Percentiles rank a stretch among this genome's conserved stretches.
Evolutionary conservation across 2,329 filamentous ascomycete species (phyloP).

Genomic region (Phoma sp.): DNA sequence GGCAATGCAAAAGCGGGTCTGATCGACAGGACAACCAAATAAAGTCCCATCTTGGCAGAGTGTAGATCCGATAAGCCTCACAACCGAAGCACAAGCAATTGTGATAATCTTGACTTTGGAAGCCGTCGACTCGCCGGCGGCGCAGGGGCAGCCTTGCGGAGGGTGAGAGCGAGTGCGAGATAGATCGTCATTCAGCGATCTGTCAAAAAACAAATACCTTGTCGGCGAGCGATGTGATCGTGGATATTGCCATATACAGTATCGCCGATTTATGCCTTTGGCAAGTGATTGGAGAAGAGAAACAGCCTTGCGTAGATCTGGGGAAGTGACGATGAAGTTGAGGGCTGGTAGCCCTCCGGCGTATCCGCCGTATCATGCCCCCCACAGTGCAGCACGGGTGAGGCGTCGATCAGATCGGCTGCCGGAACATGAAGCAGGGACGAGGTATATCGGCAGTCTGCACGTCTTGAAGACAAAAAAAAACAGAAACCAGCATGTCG

Average conservation of each 20-base stretch:
- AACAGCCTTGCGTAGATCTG: background rate
- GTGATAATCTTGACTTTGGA: background rate
- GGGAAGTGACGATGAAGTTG: background rate
- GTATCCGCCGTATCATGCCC: background rate
- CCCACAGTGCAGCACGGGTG: background rate
- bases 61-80: slow-evolving; percentile 11
- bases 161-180: background rate
- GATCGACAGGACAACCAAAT: slow-evolving; percentile 2
- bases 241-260: background rate
- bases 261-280: background rate
- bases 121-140: slow-evolving; percentile 1
- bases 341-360: background rate
- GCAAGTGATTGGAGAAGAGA: background rate
- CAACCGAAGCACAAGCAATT: background rate
- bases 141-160: background rate
- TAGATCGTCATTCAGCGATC: background rate
- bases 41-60: background rate
- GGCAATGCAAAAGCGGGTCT: slow-evolving; percentile 6
- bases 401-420: background rate
- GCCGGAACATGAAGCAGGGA: background rate
- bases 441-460: background rate
- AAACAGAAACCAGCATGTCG: background rate
- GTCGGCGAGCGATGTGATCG: background rate
- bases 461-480: background rate
- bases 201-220: background rate